Evolutionary conservation across 371 early-diverging fungal species (phyloP).

Genomic region (Mortierella sp.): DNA sequence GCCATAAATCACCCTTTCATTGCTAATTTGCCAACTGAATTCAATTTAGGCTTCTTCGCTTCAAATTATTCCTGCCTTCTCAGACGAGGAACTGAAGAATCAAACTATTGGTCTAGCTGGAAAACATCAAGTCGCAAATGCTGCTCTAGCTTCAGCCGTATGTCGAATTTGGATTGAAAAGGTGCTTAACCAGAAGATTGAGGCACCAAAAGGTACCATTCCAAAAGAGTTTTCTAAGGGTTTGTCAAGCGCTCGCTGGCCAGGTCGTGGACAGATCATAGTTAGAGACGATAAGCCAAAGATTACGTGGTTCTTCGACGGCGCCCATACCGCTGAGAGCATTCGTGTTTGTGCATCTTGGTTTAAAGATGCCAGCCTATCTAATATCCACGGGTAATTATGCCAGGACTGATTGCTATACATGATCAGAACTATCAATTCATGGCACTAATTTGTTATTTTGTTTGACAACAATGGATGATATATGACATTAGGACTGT

Average conservation of each 20-base stretch:
- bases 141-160: constrained; percentile 81
- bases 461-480: not conserved
- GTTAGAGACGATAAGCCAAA: constrained; percentile 59
- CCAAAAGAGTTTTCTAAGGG: constrained; percentile 71
- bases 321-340: constrained; percentile 95
- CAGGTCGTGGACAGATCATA: constrained; percentile 88
- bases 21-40: not conserved
- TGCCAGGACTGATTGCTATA: not conserved
- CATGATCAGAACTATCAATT: not conserved
- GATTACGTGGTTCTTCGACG: constrained; percentile 87
- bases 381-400: constrained; percentile 25
- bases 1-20: not conserved
- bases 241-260: constrained; percentile 80
- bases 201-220: constrained; percentile 38
- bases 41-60: constrained; percentile 17
- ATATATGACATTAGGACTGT: constrained; percentile 11
- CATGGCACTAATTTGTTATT: not conserved
- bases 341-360: constrained; percentile 79
- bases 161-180: constrained; percentile 73
- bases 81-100: constrained; percentile 28
- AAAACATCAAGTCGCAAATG: constrained; percentile 88
- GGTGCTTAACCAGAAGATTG: constrained; percentile 52
- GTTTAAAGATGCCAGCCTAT: constrained; percentile 66
- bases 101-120: constrained; percentile 71
- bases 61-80: constrained; percentile 29